Evolutionary conservation across 345 rosid species (phyloP).

Genomic region (Camelina hispida): DNA sequence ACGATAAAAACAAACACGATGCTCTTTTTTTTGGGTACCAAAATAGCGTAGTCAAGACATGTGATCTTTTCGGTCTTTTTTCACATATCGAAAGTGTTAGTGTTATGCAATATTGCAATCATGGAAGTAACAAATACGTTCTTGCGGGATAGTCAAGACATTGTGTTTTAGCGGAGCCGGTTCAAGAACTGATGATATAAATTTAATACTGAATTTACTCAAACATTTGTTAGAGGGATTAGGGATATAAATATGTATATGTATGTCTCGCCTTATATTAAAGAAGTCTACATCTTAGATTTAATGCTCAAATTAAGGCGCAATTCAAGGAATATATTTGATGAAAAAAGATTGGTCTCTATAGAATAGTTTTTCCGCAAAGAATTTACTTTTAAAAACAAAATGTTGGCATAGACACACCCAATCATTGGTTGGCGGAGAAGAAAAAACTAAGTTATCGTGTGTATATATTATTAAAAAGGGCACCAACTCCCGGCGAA

Average conservation of each 20-base stretch:
- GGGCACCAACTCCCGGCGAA: slow-evolving; percentile 32
- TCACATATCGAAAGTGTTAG: background rate
- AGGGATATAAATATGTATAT: background rate
- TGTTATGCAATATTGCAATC: too few species aligned
- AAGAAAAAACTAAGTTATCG: background rate
- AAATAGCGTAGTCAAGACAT: background rate
- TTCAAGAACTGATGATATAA: background rate
- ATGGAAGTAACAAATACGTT: background rate
- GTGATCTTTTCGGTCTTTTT: background rate
- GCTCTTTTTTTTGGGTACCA: background rate
- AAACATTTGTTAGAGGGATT: too few species aligned
- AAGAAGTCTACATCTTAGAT: slow-evolving; percentile 17
- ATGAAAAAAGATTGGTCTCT: slow-evolving; percentile 9
- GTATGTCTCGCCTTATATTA: background rate
- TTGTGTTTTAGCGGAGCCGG: background rate
- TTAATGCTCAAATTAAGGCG: slow-evolving; percentile 58
- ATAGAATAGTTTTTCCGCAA: slow-evolving; percentile 2
- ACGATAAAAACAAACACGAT: background rate
- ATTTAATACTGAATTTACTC: background rate
- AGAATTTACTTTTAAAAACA: background rate
- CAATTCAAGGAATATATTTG: slow-evolving; percentile 48
- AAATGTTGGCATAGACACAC: slow-evolving; percentile 23
- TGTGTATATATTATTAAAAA: background rate
- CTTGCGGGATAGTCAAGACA: background rate
- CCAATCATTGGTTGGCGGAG: slow-evolving; percentile 19